Evolutionary conservation across 148 eudicot species (phyloP).

Genomic region (Spergularia bocconei): DNA sequence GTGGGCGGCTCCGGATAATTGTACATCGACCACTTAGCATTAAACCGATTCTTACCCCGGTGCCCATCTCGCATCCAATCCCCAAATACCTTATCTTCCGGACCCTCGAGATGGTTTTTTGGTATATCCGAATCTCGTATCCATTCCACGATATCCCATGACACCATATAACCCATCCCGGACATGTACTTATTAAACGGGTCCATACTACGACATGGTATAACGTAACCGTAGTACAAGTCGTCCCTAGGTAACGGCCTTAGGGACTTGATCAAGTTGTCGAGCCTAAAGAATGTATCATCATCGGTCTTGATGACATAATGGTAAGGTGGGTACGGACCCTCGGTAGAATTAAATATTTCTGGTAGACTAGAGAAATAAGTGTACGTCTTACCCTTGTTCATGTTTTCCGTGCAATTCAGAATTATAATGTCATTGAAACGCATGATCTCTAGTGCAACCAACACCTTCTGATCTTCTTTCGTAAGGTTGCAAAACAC

Average conservation of each 20-base stretch:
- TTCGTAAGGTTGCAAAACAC: constrained; percentile 87
- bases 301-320: constrained; percentile 86
- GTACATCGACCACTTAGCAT: constrained; percentile 95
- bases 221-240: constrained; percentile 83
- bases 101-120: constrained; percentile 52
- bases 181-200: constrained; percentile 84
- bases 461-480: constrained; percentile 71
- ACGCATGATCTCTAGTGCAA: constrained; percentile 83
- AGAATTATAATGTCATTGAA: constrained; percentile 77
- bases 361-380: constrained; percentile 81
- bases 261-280: constrained; percentile 59
- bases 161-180: constrained; percentile 81
- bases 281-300: constrained; percentile 64
- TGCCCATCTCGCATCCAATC: constrained; percentile 70
- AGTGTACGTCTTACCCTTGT: constrained; percentile 83
- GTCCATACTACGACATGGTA: constrained; percentile 87
- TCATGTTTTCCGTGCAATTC: constrained; percentile 79
- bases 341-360: constrained; percentile 31
- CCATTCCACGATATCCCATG: constrained; percentile 94
- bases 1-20: constrained; percentile 79
- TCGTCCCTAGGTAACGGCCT: constrained; percentile 70
- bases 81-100: constrained; percentile 76
- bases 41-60: constrained; percentile 59
- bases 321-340: constrained; percentile 67
- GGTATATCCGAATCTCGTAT: constrained; percentile 66